Evolutionary conservation across 2,329 filamentous ascomycete species (phyloP).

Genomic region (Aureobasidium sp.): DNA sequence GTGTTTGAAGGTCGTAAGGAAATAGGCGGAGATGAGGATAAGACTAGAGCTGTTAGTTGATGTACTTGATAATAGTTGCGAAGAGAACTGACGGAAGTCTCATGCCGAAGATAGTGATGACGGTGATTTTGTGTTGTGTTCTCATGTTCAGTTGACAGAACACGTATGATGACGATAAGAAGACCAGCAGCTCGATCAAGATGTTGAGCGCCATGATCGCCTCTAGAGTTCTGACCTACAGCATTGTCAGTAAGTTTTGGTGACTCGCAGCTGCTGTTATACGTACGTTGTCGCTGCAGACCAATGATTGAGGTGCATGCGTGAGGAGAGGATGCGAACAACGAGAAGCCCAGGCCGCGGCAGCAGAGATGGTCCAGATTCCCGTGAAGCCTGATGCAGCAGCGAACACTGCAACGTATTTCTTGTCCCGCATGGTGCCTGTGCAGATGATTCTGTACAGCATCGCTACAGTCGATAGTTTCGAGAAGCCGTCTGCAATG

Average conservation of each 20-base stretch:
- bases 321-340: background rate
- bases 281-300: background rate
- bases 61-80: no score
- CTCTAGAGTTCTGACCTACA: background rate
- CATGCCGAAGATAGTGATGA: background rate
- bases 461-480: background rate
- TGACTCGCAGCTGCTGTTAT: background rate
- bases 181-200: background rate
- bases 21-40: background rate
- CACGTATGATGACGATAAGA: background rate
- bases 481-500: background rate
- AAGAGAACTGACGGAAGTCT: background rate
- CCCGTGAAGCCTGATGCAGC: background rate
- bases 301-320: background rate
- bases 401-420: background rate
- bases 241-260: background rate
- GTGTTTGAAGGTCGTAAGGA: background rate
- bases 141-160: background rate
- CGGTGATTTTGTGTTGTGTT: background rate
- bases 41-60: background rate
- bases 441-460: background rate
- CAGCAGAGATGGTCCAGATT: background rate
- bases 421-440: background rate
- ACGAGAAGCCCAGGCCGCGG: background rate
- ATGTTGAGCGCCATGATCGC: background rate